These are phyloP conservation scores for Diaporthe nobilis DNA, from an alignment of 2,329 filamentous ascomycete species.

Conservation along the genomic window DNA sequence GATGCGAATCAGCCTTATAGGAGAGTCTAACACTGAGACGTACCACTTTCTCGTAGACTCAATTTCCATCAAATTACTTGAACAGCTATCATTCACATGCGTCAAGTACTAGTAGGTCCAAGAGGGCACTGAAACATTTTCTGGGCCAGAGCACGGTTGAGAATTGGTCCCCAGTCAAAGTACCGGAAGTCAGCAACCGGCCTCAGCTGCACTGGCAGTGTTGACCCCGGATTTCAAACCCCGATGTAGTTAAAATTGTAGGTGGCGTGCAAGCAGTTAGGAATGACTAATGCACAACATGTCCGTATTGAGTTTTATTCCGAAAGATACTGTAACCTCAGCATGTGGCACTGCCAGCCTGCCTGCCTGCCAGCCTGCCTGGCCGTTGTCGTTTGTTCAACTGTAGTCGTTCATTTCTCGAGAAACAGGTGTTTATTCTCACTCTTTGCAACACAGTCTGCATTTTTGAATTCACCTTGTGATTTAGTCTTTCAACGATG, in stretches of 20 bases:
- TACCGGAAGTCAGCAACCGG: background rate
- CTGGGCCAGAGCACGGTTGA: too few species aligned
- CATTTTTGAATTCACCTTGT: background rate
- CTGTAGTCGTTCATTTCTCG: background rate
- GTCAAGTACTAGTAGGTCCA: background rate
- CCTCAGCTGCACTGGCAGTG: background rate
- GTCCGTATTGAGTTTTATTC: background rate
- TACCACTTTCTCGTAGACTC: background rate
- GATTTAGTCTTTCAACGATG: background rate
- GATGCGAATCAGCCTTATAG: too few species aligned
- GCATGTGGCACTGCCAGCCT: background rate
- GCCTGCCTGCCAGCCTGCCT: too few species aligned
- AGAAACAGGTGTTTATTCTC: too few species aligned
- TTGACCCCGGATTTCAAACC: too few species aligned
- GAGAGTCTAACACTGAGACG: background rate
- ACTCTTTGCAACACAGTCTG: background rate
- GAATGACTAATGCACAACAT: background rate
- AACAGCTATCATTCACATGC: background rate
- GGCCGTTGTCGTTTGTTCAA: background rate
- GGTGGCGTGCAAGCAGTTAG: background rate
- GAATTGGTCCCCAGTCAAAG: background rate
- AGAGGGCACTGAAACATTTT: background rate
- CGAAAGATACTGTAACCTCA: background rate
- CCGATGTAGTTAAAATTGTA: background rate
- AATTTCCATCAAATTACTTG: background rate